Evolutionary conservation across 2,329 filamentous ascomycete genomes (phyloP).

Genomic region (Alternaria sp.): DNA sequence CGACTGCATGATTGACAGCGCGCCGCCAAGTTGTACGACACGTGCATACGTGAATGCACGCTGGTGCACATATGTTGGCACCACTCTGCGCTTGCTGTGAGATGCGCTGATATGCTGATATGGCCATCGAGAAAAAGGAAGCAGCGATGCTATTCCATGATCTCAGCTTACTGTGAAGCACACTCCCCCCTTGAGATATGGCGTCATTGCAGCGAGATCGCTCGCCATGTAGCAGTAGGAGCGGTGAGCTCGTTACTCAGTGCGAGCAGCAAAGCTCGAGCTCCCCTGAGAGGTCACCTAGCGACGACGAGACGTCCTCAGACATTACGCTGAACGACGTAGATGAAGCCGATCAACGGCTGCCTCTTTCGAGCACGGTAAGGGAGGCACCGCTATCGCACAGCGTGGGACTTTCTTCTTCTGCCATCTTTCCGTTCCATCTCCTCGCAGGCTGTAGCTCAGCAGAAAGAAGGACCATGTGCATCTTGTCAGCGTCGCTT

Average conservation of each 20-base stretch:
- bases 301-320: slow-evolving; percentile 22
- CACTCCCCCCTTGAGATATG: slow-evolving; percentile 2
- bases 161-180: background rate
- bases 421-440: slow-evolving; percentile 27
- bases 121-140: slow-evolving; percentile 6
- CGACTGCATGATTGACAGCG: slow-evolving; percentile 2
- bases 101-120: background rate
- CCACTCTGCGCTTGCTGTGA: background rate
- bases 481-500: slow-evolving; percentile 34
- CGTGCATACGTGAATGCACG: background rate
- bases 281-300: slow-evolving; percentile 16
- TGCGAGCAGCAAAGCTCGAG: slow-evolving; percentile 20
- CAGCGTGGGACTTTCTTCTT: background rate
- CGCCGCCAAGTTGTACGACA: slow-evolving; percentile 8
- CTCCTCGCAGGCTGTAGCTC: slow-evolving; percentile 38
- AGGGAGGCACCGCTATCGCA: background rate
- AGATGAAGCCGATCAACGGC: slow-evolving; percentile 3
- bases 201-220: slow-evolving; percentile 21
- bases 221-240: slow-evolving; percentile 24
- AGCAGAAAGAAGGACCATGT: slow-evolving; percentile 35
- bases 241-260: slow-evolving; percentile 26
- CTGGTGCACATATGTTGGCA: background rate
- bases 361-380: slow-evolving; percentile 3
- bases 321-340: slow-evolving; percentile 19
- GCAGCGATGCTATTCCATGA: background rate